Evolutionary conservation across 192 early-diverging fungal genomes (phyloP).

Genomic region (Powellomyces hirtus): DNA sequence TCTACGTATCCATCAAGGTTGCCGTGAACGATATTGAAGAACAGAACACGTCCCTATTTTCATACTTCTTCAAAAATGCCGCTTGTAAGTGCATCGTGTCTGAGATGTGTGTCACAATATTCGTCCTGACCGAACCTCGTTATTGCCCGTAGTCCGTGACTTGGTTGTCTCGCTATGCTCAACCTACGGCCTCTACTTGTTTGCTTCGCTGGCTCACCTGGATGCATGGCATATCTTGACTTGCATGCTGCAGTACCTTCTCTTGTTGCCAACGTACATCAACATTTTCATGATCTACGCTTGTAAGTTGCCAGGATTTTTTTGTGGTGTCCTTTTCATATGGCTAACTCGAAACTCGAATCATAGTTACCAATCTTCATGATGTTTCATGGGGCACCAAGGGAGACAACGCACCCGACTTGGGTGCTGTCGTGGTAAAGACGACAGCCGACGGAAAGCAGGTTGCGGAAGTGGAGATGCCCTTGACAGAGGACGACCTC

Average conservation of each 20-base stretch:
- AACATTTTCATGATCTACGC: constrained; percentile 53
- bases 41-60: constrained; percentile 10
- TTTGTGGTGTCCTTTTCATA: not conserved
- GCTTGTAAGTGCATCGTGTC: constrained; percentile 21
- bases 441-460: constrained; percentile 63
- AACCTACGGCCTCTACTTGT: constrained; percentile 48
- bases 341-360: not conserved
- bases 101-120: not conserved
- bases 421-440: constrained; percentile 67
- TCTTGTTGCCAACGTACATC: constrained; percentile 43
- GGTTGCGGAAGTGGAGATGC: constrained; percentile 68
- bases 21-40: constrained; percentile 7
- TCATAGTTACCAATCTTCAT: constrained; percentile 52
- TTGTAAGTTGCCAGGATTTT: constrained; percentile 34
- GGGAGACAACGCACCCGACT: constrained; percentile 52
- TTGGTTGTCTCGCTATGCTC: constrained; percentile 37
- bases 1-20: constrained; percentile 35
- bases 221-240: constrained; percentile 52
- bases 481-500: constrained; percentile 67
- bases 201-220: constrained; percentile 36
- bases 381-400: constrained; percentile 65
- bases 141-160: constrained; percentile 25
- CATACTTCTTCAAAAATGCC: constrained; percentile 38
- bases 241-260: constrained; percentile 49
- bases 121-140: not conserved